phyloP scores from a whole-genome alignment of 73 alveolate genomes.

The Effrenium voratum region DNA sequence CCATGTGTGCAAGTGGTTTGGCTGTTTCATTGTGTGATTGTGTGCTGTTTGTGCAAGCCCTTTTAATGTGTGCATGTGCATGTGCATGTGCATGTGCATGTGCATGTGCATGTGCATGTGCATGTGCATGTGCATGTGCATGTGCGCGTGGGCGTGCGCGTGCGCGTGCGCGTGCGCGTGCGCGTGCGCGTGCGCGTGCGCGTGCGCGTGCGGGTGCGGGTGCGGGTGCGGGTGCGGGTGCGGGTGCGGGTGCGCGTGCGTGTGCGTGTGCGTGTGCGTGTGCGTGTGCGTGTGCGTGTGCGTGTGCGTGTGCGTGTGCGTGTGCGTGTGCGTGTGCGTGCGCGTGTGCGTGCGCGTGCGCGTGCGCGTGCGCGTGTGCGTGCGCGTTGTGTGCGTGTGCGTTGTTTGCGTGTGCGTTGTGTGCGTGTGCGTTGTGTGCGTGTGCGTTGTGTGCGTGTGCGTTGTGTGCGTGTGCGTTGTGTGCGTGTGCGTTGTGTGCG shows the following conservation, averaged over 20 bases:
- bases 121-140: not conserved
- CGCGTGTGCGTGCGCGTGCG: conserved; percentile 27
- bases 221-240: not conserved
- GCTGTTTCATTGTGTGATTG: no score
- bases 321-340: conserved; percentile 20
- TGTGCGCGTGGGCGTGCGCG: conserved; percentile 18
- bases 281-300: conserved; percentile 32
- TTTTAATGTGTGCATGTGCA: not conserved
- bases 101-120: conserved; percentile 2
- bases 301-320: conserved; percentile 25
- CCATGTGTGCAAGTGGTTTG: no score
- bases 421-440: no score
- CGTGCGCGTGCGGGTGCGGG: not conserved
- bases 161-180: conserved; percentile 31
- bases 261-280: conserved; percentile 30
- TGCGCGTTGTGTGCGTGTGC: no score
- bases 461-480: no score
- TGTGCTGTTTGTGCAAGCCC: no score
- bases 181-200: not conserved
- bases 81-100: conserved; percentile 9
- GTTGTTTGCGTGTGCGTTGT: no score
- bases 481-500: no score
- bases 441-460: no score
- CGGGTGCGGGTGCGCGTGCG: conserved; percentile 17
- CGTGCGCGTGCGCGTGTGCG: conserved; percentile 15